Evolutionary conservation across 2,329 filamentous ascomycete genomes (phyloP), one percentile per base, ranked within the genome.

Genomic region (Falciphora oryzae): DNA sequence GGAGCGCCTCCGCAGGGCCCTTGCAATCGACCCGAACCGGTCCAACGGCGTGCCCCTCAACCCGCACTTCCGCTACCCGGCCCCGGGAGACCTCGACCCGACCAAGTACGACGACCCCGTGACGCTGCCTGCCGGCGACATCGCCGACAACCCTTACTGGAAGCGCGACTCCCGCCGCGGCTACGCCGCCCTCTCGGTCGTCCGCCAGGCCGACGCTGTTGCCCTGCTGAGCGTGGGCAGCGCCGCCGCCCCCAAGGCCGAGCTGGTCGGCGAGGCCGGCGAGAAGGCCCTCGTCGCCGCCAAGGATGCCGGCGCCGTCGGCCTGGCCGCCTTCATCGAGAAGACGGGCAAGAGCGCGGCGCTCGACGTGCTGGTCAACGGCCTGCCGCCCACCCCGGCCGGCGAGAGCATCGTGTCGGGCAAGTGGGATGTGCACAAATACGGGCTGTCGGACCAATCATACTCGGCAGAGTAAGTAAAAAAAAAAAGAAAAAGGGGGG

Each of bases 71-170:
- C 93, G 95, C 71, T 89, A 91, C 79, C 95, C 95, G 66, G 79
- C 93, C 62, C 95, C 90, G 13, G 92, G 90, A 69, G 83, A 81
- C 69, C 81, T 86, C 72, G 88, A 92, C 72, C 91, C 92, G 50
- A 79, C 84, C 65, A 77, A 77, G 66, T 95, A 94, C 80, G 86
- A 91, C 75, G 92, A 96, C 75, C 91, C 91, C 28, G 90, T 94
- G 66, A 96, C 92, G 18, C 66, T 89, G 0, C 92, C 92, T n/a
- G 91, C 92, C 2, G 91, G 85, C 70, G 92, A 96, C 75, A 88
- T 96, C 71, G 92, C 92, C 72, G 91, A 94, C 77, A 96, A 96
- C 80, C 87, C 92, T 53, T 96, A 97, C 82, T 99, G 93, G 92
- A 96, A 96, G 84, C 93, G 95, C 73, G 95, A 99, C 74, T 77